A percentile compares a stretch with the other conserved stretches of the same genome.
Evolutionary conservation across 164 flowering plant species (phyloP).

Genomic region (Piper betle): DNA sequence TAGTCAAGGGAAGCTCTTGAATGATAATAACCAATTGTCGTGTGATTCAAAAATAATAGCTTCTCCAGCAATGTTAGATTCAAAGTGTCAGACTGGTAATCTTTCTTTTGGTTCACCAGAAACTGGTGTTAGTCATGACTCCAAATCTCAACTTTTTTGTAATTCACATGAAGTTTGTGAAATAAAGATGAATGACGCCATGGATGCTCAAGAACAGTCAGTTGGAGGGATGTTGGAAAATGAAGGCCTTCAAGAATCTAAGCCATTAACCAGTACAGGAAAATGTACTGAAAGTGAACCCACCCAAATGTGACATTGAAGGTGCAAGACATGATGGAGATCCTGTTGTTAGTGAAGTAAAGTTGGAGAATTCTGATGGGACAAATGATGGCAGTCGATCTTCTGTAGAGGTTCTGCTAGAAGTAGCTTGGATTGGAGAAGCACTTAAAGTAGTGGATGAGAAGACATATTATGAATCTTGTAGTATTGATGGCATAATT

Average conservation of each 20-base stretch:
- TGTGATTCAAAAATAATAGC: constrained; percentile 10
- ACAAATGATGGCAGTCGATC: constrained; percentile 12
- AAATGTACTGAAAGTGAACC: constrained; percentile 14
- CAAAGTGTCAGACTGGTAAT: constrained; percentile 1
- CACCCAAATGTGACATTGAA: constrained; percentile 12
- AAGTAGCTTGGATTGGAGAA: constrained; percentile 64
- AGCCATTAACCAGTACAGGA: not conserved
- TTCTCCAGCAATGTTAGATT: constrained; percentile 12
- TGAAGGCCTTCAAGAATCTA: constrained; percentile 1
- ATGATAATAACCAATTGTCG: constrained; percentile 14
- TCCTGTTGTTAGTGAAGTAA: constrained; percentile 16
- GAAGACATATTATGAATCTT: constrained; percentile 46
- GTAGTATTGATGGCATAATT: constrained; percentile 42
- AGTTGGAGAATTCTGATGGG: constrained; percentile 12
- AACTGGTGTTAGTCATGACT: constrained; percentile 2
- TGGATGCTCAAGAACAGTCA: too few relatives aligned
- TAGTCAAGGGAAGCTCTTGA: constrained; percentile 4
- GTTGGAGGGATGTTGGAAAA: not conserved
- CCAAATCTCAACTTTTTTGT: constrained; percentile 12
- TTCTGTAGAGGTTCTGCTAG: constrained; percentile 20
- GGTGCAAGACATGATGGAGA: constrained; percentile 17
- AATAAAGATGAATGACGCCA: too few relatives aligned
- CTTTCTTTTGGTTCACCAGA: constrained; percentile 15
- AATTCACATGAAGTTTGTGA: constrained; percentile 1
- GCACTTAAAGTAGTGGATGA: constrained; percentile 33